A percentile compares a stretch with the other conserved stretches of the same genome.
Evolutionary conservation across 495 filamentous ascomycete genomes (phyloP).

Genomic region (Penicillium atrosanguineum): DNA sequence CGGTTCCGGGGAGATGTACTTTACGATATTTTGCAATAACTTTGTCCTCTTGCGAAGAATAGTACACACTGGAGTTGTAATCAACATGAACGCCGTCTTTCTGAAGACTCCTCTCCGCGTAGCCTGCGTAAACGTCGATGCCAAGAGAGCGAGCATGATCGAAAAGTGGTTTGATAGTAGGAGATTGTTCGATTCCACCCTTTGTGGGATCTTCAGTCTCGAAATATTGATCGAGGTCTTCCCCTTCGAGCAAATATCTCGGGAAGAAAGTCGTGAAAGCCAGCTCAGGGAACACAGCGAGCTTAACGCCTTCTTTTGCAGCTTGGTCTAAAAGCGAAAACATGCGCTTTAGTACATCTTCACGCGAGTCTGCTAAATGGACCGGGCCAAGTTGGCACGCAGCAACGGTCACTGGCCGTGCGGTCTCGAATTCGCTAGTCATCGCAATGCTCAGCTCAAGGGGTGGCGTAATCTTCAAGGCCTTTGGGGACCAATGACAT

Average conservation of each 20-base stretch:
- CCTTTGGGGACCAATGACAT: not conserved
- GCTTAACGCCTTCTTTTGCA: constrained; percentile 30
- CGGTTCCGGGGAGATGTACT: constrained; percentile 47
- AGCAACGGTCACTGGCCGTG: constrained; percentile 21
- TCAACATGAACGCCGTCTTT: constrained; percentile 25
- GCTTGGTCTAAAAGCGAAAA: constrained; percentile 39
- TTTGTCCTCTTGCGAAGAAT: constrained; percentile 34
- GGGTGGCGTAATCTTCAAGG: not conserved
- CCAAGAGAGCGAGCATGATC: constrained; percentile 36
- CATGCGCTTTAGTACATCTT: constrained; percentile 39
- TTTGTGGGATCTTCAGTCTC: constrained; percentile 35
- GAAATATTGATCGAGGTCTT: constrained; percentile 43
- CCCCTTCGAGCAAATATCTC: constrained; percentile 32
- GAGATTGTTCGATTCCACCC: constrained; percentile 21
- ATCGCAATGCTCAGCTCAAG: not conserved
- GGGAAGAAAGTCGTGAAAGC: constrained; percentile 53
- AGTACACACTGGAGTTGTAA: constrained; percentile 48
- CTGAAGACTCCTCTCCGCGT: constrained; percentile 33
- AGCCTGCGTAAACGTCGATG: constrained; percentile 49
- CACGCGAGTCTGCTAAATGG: constrained; percentile 31
- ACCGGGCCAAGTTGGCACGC: constrained; percentile 45
- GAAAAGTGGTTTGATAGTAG: constrained; percentile 45
- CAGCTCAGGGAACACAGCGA: constrained; percentile 48
- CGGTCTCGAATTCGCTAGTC: not conserved
- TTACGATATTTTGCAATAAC: constrained; percentile 50